phyloP scores from a whole-genome alignment of 805 yeast species.

The Cyberlindnera maclurae region DNA sequence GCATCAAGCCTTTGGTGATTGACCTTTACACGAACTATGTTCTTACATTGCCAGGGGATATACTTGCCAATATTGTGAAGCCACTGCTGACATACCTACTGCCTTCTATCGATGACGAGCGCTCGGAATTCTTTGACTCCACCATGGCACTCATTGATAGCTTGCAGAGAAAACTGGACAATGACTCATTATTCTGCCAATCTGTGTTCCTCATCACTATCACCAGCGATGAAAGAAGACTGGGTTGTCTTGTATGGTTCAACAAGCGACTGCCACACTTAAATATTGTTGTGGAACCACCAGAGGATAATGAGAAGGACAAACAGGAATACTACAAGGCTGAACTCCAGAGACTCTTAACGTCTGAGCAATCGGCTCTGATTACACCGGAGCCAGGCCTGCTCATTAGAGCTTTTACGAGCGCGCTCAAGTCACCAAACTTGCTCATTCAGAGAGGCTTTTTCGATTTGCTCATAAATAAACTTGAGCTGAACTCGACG shows the following conservation, averaged over 20 bases:
- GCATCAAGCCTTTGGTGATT: constrained; percentile 74
- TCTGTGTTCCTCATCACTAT: constrained; percentile 68
- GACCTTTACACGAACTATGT: constrained; percentile 52
- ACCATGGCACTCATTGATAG: constrained; percentile 53
- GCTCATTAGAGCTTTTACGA: constrained; percentile 63
- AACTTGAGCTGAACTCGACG: constrained; percentile 57
- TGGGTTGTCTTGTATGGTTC: constrained; percentile 81
- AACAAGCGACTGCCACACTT: constrained; percentile 58
- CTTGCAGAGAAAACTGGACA: constrained; percentile 47
- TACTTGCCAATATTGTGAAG: constrained; percentile 49
- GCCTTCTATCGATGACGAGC: constrained; percentile 90
- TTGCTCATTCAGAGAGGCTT: constrained; percentile 81
- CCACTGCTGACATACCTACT: constrained; percentile 70
- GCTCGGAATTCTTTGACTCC: constrained; percentile 70
- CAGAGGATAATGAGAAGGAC: constrained; percentile 9
- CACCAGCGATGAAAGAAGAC: constrained; percentile 68
- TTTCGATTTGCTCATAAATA: constrained; percentile 68
- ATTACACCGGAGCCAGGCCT: constrained; percentile 76
- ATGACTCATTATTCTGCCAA: constrained; percentile 84
- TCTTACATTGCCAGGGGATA: constrained; percentile 40
- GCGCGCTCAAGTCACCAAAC: constrained; percentile 60
- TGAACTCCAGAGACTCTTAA: constrained; percentile 22
- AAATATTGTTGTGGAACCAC: constrained; percentile 25
- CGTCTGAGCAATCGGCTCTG: constrained; percentile 51
- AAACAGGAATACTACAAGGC: constrained; percentile 20